Evolutionary conservation across 208 protist species (phyloP).

Genomic region (Acanthamoeba healyi): DNA sequence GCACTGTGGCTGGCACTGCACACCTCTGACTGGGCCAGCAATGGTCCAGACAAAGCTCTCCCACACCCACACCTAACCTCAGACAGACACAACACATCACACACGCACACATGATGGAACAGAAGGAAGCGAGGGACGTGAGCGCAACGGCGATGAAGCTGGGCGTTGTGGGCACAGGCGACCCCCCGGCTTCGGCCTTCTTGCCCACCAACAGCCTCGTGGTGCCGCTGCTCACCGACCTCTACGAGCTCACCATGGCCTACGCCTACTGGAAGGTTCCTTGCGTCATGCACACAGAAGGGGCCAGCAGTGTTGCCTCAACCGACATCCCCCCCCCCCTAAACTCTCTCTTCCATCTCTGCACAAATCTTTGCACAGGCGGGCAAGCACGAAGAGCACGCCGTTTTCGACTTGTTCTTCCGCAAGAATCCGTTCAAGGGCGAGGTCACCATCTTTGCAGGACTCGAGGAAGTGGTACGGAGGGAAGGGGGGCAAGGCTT

Average conservation of each 20-base stretch:
- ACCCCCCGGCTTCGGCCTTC: not conserved
- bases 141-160: not conserved
- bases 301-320: too few species aligned
- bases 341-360: slow-evolving; percentile 84
- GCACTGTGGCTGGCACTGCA: too few species aligned
- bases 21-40: too few species aligned
- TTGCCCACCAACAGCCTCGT: slow-evolving; percentile 47
- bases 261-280: slow-evolving; percentile 88
- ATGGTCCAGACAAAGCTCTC: too few species aligned
- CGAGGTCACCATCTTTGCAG: slow-evolving; percentile 91
- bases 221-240: slow-evolving; percentile 20
- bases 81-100: too few species aligned
- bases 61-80: too few species aligned
- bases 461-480: slow-evolving; percentile 87
- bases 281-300: not conserved
- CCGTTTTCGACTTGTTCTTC: slow-evolving; percentile 94
- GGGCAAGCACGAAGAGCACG: slow-evolving; percentile 81
- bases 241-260: slow-evolving; percentile 91
- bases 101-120: not conserved
- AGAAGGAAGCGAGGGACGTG: not conserved
- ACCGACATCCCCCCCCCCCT: too few species aligned
- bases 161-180: not conserved
- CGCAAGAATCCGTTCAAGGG: slow-evolving; percentile 94
- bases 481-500: too few species aligned
- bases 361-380: too few species aligned